Evolutionary conservation across 179 eudicot genomes (phyloP).

Genomic region (Drosera spatulata): DNA sequence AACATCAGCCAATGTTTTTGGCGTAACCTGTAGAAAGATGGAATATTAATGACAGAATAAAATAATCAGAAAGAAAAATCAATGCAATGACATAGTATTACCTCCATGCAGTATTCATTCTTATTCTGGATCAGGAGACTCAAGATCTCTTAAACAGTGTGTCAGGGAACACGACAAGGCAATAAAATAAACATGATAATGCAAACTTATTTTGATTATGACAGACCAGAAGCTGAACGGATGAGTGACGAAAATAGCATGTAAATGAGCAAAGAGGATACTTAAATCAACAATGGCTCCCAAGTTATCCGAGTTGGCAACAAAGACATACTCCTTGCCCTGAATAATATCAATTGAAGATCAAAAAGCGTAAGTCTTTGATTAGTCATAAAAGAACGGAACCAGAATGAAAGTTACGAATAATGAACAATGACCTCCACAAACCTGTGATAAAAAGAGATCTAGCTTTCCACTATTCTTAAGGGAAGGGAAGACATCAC

Average conservation of each 20-base stretch:
- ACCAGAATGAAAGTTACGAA: background rate
- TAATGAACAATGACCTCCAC: background rate
- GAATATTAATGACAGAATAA: conserved; percentile 5
- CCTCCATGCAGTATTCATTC: conserved; percentile 99
- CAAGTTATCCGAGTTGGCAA: conserved; percentile 96
- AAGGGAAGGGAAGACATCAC: conserved; percentile 93
- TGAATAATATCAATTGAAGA: conserved; percentile 17
- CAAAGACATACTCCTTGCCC: conserved; percentile 97
- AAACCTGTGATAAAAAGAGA: conserved; percentile 76
- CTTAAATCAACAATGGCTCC: conserved; percentile 98
- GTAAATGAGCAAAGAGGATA: conserved; percentile 46
- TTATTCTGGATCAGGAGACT: conserved; percentile 77
- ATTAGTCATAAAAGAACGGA: background rate
- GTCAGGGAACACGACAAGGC: conserved; percentile 33
- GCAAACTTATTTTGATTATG: too few species aligned
- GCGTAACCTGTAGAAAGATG: conserved; percentile 61
- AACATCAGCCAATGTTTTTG: conserved; percentile 96
- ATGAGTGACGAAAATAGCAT: background rate
- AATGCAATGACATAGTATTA: conserved; percentile 10
- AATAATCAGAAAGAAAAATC: too few species aligned
- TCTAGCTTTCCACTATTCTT: conserved; percentile 98
- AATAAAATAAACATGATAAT: too few species aligned
- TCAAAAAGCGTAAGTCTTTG: background rate
- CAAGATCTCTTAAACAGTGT: conserved; percentile 58
- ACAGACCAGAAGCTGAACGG: too few species aligned